Percentiles rank a stretch among this genome's conserved stretches.
phyloP scores from a whole-genome alignment of 352 stramenopile species.

The Phytophthora brassicae region DNA sequence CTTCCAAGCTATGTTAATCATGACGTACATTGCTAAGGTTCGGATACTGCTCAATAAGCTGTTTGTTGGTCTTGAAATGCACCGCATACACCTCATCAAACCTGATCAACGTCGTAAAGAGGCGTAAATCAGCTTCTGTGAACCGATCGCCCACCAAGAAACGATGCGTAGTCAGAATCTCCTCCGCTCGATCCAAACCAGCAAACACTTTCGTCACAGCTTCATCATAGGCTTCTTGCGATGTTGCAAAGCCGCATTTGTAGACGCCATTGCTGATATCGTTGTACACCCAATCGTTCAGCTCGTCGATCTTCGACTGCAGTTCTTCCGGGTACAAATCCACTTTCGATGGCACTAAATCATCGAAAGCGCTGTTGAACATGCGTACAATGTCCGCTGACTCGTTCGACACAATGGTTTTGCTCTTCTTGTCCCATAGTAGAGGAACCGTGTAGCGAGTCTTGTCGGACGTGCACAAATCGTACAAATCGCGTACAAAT shows the following conservation, averaged over 20 bases:
- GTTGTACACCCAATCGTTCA: conserved; percentile 92
- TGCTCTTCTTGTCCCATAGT: conserved; percentile 92
- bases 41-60: conserved; percentile 75
- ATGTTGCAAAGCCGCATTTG: conserved; percentile 57
- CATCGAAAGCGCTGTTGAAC: conserved; percentile 92
- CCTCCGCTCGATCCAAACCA: conserved; percentile 83
- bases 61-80: conserved; percentile 85
- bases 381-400: conserved; percentile 95
- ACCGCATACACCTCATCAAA: conserved; percentile 94
- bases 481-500: conserved; percentile 88
- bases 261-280: conserved; percentile 93
- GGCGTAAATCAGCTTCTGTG: conserved; percentile 86
- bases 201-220: conserved; percentile 85
- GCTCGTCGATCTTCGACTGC: conserved; percentile 68
- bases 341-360: conserved; percentile 67
- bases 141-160: conserved; percentile 77
- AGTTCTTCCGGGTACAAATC: conserved; percentile 89
- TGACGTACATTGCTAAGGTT: conserved; percentile 73
- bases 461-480: conserved; percentile 52
- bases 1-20: background rate
- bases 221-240: conserved; percentile 84
- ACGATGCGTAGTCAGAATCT: conserved; percentile 64
- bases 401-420: conserved; percentile 97
- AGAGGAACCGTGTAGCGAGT: conserved; percentile 94
- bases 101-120: conserved; percentile 93